These are phyloP conservation scores for Astrephomene gubernaculifera DNA, from an alignment of 139 green algal genomes.

Conservation along the genomic window DNA sequence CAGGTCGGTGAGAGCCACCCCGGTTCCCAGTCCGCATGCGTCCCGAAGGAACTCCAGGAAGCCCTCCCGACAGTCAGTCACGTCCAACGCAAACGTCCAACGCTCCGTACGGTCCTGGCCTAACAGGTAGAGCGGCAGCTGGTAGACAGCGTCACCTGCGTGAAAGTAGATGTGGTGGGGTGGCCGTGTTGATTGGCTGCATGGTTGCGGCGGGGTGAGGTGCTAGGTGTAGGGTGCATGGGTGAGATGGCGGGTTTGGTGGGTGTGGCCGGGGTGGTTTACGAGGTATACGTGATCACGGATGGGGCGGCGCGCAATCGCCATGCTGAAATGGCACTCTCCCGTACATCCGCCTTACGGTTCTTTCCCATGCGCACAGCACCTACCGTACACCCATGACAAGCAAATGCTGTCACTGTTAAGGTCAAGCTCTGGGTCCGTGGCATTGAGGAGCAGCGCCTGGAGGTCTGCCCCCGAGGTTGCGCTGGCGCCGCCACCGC, in stretches of 20 bases:
- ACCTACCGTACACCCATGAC: constrained; percentile 56
- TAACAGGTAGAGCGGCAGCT: constrained; percentile 68
- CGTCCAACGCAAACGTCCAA: constrained; percentile 72
- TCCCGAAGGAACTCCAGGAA: constrained; percentile 53
- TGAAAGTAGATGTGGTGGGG: neutral
- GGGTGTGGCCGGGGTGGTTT: no score
- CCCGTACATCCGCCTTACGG: no score
- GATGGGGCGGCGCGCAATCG: no score
- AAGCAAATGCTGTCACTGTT: constrained; percentile 60
- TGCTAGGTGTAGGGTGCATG: no score
- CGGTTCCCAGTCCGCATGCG: constrained; percentile 45
- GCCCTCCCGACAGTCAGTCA: constrained; percentile 31
- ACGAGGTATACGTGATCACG: no score
- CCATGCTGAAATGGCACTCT: no score
- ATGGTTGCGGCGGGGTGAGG: no score
- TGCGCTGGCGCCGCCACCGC: neutral
- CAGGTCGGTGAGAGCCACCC: constrained; percentile 66
- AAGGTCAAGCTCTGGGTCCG: constrained; percentile 64
- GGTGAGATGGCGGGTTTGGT: no score
- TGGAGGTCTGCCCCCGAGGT: constrained; percentile 53
- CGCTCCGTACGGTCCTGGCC: constrained; percentile 55
- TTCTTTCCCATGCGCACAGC: no score
- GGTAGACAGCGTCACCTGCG: constrained; percentile 33
- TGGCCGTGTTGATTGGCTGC: no score
- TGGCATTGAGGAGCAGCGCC: constrained; percentile 58